Base-by-base conservation (phyloP, 129 eudicot species). In the Artemisia annua region DNA sequence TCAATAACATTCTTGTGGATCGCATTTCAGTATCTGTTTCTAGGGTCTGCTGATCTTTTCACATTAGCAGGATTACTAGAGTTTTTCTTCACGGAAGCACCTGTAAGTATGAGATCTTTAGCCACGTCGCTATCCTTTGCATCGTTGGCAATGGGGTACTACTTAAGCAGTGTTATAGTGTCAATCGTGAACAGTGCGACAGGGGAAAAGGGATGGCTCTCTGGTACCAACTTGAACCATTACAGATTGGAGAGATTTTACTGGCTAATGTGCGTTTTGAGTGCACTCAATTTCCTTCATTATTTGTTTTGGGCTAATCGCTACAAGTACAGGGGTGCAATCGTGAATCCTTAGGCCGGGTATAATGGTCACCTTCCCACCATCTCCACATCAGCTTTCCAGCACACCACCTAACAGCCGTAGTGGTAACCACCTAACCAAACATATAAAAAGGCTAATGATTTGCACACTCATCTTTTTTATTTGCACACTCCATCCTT, bases 31-130 rank as follows among this genome's bases (percentile, higher is more conserved):
- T 92, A 89, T 71, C 22, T 90, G 66, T 87, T 92, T 71, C 87
- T 92, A 0, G 97, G 97, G 4, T 92, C 97, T 0, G 97, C 97
- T 1, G 97, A 92, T 72, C 79, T 92, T 2, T 92, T 92, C 76
- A 83, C 94, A 17, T 59, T 92, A 18, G 97, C 97, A 0, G 97
- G 97, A 28, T 57, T 92, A 22, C 44, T 92, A 57, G 97, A 92
- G 82, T 92, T 92, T 55, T 92, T 87, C 88, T 92, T 92, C 87
- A 87, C 96, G 0, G 97, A 92, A 69, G 97, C 97, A 3, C 96
- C 97, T 1, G 53, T 44, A 3, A 80, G 83, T 44, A 92, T 89
- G 97, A 82, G 93, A 75, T 92, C 96, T 0, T 74, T 92, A 74
- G 97, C 97, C 0, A 89, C 97, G 0, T 81, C 97, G 2, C 75